Evolutionary conservation across 208 protist species (phyloP), one percentile per base, ranked within the genome.

Genomic region (Trypanosoma lewisi): DNA sequence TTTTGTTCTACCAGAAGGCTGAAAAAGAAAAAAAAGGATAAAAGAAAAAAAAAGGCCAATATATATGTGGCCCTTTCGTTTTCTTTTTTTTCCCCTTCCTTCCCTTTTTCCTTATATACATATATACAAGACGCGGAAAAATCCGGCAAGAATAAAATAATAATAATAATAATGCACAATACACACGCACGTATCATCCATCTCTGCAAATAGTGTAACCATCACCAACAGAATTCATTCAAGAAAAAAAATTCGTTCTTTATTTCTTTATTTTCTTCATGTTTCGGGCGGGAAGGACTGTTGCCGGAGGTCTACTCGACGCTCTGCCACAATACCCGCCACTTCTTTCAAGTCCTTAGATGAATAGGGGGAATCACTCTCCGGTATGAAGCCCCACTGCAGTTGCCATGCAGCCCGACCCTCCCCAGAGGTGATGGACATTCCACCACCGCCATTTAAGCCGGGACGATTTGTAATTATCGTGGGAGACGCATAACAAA

Each of bases 341-440:
- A 91, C 67, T 57, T 90, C 80, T n/a, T 70, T 57, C 59, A 94
- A 70, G 63, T 91, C 87, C 17, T 42, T 62, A 23, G 65, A 80
- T 25, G 75, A 80, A 75, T 82, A 91, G 31, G 87, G 67, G 12
- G 82, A 75, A 51, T 90, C 84, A 19, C 54, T 67, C 17, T 64
- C 37, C 14, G 87, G 87, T 58, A 90, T 74, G 57, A 94, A 94
- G 37, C 87, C 87, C 85, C 87, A 94, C 75, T 90, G 82, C 51
- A 88, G 59, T 58, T 68, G 59, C 85, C 87, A 94, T 11, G 59
- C 63, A 27, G 82, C 84, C 1, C 71, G 60, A 31, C 87, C 87
- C 65, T 91, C 87, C 2, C 47, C 49, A 1, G 74, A 82, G 25
- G 75, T 33, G 0, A 87, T 67, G 49, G 67, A 64, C 44, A 71